phyloP scores from a whole-genome alignment of 441 rosid species.

The Gossypium lobatum region DNA sequence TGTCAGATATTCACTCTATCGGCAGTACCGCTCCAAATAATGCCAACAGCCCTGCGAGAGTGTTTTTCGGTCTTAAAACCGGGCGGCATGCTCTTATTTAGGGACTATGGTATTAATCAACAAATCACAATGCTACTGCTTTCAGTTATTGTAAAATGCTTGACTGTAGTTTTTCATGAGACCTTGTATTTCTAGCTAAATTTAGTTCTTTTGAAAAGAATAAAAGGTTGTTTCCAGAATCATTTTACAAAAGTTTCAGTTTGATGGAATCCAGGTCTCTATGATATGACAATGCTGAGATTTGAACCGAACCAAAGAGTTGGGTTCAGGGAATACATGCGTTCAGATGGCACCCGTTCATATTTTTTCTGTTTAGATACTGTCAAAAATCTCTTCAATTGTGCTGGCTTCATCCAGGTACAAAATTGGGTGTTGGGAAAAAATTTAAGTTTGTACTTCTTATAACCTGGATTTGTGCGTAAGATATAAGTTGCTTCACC shows the following conservation, averaged over 20 bases:
- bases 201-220: background rate
- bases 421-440: background rate
- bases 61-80: constrained; percentile 74
- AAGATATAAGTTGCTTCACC: background rate
- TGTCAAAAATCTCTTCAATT: constrained; percentile 46
- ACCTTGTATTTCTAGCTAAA: constrained; percentile 2
- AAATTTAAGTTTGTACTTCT: background rate
- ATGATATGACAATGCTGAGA: constrained; percentile 91
- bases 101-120: constrained; percentile 73
- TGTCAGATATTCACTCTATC: constrained; percentile 83
- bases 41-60: constrained; percentile 55
- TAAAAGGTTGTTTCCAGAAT: background rate
- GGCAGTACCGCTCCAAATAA: constrained; percentile 59
- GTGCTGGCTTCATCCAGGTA: constrained; percentile 79
- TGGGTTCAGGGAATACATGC: constrained; percentile 73
- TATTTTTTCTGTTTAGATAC: constrained; percentile 78
- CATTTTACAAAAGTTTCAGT: constrained; percentile 19
- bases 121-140: background rate
- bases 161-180: background rate
- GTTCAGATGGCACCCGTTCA: constrained; percentile 80
- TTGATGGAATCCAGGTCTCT: constrained; percentile 51
- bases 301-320: constrained; percentile 61
- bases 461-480: background rate
- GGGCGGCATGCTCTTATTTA: constrained; percentile 69
- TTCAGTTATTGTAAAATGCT: background rate